Conservation (phyloP, 1,139 yeast genomes). For the Suhomyces atakaporum region DNA sequence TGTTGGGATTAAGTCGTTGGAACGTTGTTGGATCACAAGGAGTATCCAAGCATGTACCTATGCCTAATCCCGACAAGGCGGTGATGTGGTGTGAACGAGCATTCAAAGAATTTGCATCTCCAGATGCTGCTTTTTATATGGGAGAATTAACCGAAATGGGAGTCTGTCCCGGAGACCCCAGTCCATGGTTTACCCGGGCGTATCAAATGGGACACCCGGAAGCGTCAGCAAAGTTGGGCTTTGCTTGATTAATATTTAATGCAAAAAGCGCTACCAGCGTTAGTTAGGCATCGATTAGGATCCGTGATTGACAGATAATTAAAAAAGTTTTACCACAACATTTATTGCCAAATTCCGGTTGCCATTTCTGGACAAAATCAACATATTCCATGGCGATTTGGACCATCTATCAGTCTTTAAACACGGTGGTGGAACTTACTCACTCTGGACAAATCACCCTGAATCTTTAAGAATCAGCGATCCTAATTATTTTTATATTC, state of each 20-base stretch:
- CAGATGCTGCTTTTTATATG: slow-evolving; percentile 82
- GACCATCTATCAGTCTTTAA: too few species aligned
- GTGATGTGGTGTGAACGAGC: slow-evolving; percentile 89
- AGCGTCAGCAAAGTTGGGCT: slow-evolving; percentile 19
- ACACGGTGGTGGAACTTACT: too few species aligned
- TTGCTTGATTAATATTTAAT: slow-evolving; percentile 12
- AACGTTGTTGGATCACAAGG: slow-evolving; percentile 80
- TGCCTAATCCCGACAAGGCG: slow-evolving; percentile 74
- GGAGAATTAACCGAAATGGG: slow-evolving; percentile 85
- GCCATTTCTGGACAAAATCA: too few species aligned
- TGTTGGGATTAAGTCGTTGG: slow-evolving; percentile 92
- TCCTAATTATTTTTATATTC: too few species aligned
- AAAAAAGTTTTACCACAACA: too few species aligned
- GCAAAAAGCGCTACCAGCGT: too few species aligned
- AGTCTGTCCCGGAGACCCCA: slow-evolving; percentile 27
- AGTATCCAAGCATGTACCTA: slow-evolving; percentile 50
- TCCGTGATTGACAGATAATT: too few species aligned
- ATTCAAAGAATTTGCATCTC: slow-evolving; percentile 67
- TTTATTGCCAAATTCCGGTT: too few species aligned
- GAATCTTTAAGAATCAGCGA: too few species aligned
- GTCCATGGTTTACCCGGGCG: slow-evolving; percentile 18
- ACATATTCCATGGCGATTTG: too few species aligned
- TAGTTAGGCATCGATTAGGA: too few species aligned
- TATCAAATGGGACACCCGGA: slow-evolving; percentile 19
- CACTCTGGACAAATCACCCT: too few species aligned